Conservation (phyloP, 2,329 filamentous ascomycete genomes). For the Aspergillus transmontanensis region DNA sequence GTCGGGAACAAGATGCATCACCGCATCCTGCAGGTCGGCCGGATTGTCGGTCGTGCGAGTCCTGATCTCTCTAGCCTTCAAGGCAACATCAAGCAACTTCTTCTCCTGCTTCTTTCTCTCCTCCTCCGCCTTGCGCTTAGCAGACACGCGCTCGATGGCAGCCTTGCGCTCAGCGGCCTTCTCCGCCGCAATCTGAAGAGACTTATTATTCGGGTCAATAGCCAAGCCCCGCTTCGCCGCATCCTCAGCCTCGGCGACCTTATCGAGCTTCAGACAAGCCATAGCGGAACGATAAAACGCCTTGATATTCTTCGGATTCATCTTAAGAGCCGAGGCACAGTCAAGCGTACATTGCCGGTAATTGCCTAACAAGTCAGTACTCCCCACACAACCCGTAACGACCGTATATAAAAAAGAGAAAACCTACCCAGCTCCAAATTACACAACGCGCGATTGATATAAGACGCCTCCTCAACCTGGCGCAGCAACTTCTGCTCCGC, state of each 20-base stretch:
- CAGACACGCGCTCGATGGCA: constrained; percentile 58
- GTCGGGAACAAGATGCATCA: constrained; percentile 69
- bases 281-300: constrained; percentile 83
- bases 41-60: constrained; percentile 68
- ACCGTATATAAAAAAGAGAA: background rate
- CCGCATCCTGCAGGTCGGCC: constrained; percentile 86
- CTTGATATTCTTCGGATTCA: constrained; percentile 83
- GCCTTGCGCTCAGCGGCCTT: constrained; percentile 66
- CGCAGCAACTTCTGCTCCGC: constrained; percentile 66
- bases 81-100: constrained; percentile 64
- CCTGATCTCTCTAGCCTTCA: constrained; percentile 70
- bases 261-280: constrained; percentile 77
- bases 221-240: constrained; percentile 72
- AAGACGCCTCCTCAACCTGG: constrained; percentile 71
- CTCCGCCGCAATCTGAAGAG: constrained; percentile 63
- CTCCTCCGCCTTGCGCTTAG: constrained; percentile 56
- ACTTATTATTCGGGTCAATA: constrained; percentile 69
- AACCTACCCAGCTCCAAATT: constrained; percentile 75
- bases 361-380: constrained; percentile 60
- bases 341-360: constrained; percentile 84
- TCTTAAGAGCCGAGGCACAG: constrained; percentile 74
- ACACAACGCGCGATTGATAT: constrained; percentile 86
- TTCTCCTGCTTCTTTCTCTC: constrained; percentile 55
- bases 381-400: background rate
- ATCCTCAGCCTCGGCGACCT: constrained; percentile 77